These are phyloP conservation scores for Cinnamomum chago DNA, from an alignment of 164 flowering plant species.

Conservation along the genomic window DNA sequence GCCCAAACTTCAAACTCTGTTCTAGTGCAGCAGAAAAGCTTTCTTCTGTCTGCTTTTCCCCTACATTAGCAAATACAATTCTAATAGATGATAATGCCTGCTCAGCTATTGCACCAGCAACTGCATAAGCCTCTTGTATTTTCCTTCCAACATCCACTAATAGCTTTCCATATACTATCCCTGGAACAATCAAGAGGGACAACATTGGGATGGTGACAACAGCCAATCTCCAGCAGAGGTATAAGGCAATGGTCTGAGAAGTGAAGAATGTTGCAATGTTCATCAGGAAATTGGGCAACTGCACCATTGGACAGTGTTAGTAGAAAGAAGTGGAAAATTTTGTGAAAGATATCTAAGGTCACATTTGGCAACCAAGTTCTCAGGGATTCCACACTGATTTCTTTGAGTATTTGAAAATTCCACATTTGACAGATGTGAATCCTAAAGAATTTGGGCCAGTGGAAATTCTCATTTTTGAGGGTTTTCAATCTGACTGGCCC, in stretches of 20 bases:
- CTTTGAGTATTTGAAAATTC: no score
- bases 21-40: slow-evolving; percentile 9
- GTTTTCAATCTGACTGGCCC: no score
- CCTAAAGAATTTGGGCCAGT: no score
- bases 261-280: slow-evolving; percentile 34
- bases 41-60: slow-evolving; percentile 6
- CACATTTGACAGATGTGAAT: no score
- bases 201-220: slow-evolving; percentile 47
- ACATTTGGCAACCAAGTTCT: no score
- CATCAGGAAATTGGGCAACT: slow-evolving; percentile 51
- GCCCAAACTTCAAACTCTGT: slow-evolving; percentile 8
- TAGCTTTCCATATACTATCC: slow-evolving; percentile 41
- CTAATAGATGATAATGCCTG: slow-evolving; percentile 16
- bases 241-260: slow-evolving; percentile 33
- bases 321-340: neutral
- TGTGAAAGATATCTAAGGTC: no score
- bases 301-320: slow-evolving; percentile 7
- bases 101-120: slow-evolving; percentile 42
- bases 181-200: slow-evolving; percentile 43
- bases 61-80: slow-evolving; percentile 9
- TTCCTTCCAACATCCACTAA: slow-evolving; percentile 37
- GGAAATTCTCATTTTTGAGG: no score
- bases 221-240: slow-evolving; percentile 62
- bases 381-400: no score
- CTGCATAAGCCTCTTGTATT: slow-evolving; percentile 43